Evolutionary conservation across 192 early-diverging fungal genomes (phyloP).

Genomic region (Diversispora epigaea): DNA sequence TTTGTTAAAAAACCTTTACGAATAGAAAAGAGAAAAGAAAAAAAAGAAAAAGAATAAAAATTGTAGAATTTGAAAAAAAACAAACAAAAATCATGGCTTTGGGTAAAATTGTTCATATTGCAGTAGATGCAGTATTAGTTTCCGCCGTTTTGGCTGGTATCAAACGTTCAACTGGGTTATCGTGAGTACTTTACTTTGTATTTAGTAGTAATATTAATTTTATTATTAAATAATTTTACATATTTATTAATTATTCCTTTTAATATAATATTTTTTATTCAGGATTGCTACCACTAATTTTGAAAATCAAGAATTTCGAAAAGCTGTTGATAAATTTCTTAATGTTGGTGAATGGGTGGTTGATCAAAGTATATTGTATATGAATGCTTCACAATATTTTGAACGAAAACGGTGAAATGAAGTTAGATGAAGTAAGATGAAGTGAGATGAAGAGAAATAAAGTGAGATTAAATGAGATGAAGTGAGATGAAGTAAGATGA

Average conservation of each 20-base stretch:
- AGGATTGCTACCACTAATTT: slow-evolving; percentile 52
- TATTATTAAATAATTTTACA: neutral
- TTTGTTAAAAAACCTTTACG: too few species aligned
- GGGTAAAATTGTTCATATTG: slow-evolving; percentile 50
- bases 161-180: slow-evolving; percentile 53
- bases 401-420: slow-evolving; percentile 48
- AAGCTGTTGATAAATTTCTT: slow-evolving; percentile 54
- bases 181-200: slow-evolving; percentile 33
- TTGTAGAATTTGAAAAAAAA: too few species aligned
- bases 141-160: slow-evolving; percentile 60
- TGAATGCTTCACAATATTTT: slow-evolving; percentile 52
- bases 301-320: slow-evolving; percentile 49
- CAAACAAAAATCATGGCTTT: too few species aligned
- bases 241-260: too few species aligned
- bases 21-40: too few species aligned
- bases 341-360: slow-evolving; percentile 56
- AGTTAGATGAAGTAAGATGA: neutral
- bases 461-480: too few species aligned
- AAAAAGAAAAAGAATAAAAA: too few species aligned
- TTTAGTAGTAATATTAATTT: neutral
- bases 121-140: slow-evolving; percentile 58
- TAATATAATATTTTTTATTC: neutral
- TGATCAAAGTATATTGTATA: slow-evolving; percentile 46
- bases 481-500: slow-evolving; percentile 8
- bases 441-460: slow-evolving; percentile 29